These are phyloP conservation scores for Talaromyces marneffei DNA, from an alignment of 2,329 filamentous ascomycete genomes.

Conservation along the genomic window DNA sequence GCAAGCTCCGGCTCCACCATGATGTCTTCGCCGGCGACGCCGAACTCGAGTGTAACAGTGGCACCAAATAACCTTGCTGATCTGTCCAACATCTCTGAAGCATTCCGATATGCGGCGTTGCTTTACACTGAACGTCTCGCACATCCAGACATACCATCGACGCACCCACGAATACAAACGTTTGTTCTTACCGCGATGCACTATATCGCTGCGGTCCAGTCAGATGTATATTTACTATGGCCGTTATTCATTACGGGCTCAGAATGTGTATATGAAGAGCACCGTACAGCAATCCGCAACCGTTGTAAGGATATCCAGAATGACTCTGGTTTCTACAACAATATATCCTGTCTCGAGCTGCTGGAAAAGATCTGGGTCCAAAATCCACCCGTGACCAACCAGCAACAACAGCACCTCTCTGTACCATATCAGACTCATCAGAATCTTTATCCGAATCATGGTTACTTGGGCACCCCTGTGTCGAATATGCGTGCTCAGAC, in stretches of 20 bases:
- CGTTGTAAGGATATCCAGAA: slow-evolving; percentile 82
- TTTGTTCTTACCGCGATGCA: slow-evolving; percentile 76
- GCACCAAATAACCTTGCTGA: slow-evolving; percentile 63
- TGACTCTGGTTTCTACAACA: slow-evolving; percentile 90
- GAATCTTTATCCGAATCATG: background rate
- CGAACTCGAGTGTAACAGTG: slow-evolving; percentile 25
- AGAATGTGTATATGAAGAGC: slow-evolving; percentile 75
- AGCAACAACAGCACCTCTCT: background rate
- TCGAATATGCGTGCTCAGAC: slow-evolving; percentile 12
- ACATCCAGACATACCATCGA: slow-evolving; percentile 65
- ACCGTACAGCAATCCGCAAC: slow-evolving; percentile 71
- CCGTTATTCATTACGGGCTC: slow-evolving; percentile 85
- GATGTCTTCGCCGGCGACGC: slow-evolving; percentile 23
- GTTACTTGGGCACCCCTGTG: slow-evolving; percentile 5
- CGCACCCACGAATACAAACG: slow-evolving; percentile 72
- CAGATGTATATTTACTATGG: slow-evolving; percentile 88
- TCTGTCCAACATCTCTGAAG: slow-evolving; percentile 76
- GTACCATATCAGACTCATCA: slow-evolving; percentile 23
- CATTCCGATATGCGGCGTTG: slow-evolving; percentile 82
- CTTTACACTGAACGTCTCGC: slow-evolving; percentile 86
- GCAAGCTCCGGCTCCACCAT: slow-evolving; percentile 22
- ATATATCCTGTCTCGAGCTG: slow-evolving; percentile 76
- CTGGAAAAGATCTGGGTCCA: slow-evolving; percentile 75
- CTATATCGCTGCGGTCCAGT: slow-evolving; percentile 73
- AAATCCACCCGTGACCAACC: slow-evolving; percentile 14